Evolutionary conservation across 768 basidiomycete species (phyloP).

Genomic region (Hericium rajendrae): DNA sequence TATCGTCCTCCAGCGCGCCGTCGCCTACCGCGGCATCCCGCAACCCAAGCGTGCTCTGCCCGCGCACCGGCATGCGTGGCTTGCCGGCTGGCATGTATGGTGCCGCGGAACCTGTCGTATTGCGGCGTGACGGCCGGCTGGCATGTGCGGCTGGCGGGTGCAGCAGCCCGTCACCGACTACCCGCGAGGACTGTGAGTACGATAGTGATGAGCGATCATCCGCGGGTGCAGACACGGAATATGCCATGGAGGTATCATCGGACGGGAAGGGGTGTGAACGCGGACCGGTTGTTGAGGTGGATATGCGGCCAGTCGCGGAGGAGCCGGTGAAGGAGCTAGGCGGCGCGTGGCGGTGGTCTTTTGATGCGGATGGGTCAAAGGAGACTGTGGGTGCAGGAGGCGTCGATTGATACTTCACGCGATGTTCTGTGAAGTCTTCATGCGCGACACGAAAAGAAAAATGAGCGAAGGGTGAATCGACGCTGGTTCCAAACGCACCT

Average conservation of each 20-base stretch:
- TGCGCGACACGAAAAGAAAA: not conserved
- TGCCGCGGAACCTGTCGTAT: slow-evolving; percentile 48
- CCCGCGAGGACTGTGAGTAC: slow-evolving; percentile 12
- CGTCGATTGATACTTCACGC: slow-evolving; percentile 1
- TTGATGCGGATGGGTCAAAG: not conserved
- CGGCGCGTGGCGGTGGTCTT: not conserved
- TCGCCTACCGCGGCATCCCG: slow-evolving; percentile 32
- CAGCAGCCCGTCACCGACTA: slow-evolving; percentile 37
- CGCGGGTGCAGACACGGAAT: slow-evolving; percentile 1
- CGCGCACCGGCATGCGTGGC: slow-evolving; percentile 7
- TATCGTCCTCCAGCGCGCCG: slow-evolving; percentile 65
- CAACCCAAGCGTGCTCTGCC: slow-evolving; percentile 23
- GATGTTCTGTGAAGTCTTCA: not conserved
- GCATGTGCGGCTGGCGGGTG: slow-evolving; percentile 34
- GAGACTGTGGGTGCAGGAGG: not conserved
- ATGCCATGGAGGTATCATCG: slow-evolving; percentile 1
- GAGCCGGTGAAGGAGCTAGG: not conserved
- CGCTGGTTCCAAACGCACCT: not conserved
- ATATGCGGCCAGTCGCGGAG: not conserved
- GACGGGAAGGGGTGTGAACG: slow-evolving; percentile 10
- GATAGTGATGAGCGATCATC: slow-evolving; percentile 18
- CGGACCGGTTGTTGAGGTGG: not conserved
- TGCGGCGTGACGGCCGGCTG: slow-evolving; percentile 45
- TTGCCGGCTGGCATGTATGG: slow-evolving; percentile 20
- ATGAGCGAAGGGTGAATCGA: not conserved